Percentiles rank a stretch among this genome's conserved stretches.
phyloP scores from a whole-genome alignment of 2,329 filamentous ascomycete species.

The Pyrenochaeta sp. region DNA sequence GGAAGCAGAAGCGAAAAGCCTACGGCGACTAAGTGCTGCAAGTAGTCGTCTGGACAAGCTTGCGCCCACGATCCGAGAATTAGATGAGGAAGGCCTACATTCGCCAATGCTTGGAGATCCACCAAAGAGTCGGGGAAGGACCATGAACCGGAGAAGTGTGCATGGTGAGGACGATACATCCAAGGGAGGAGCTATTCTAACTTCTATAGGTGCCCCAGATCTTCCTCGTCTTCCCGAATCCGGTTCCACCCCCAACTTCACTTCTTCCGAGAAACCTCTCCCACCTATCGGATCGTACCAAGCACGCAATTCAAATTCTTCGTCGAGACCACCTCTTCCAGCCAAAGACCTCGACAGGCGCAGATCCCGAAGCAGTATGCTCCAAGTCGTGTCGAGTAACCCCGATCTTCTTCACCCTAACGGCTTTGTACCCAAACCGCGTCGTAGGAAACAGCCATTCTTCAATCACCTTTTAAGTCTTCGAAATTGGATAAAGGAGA shows the following conservation, averaged over 20 bases:
- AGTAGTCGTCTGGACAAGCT: constrained; percentile 86
- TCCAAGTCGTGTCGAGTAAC: constrained; percentile 81
- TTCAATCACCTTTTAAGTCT: constrained; percentile 71
- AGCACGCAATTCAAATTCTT: constrained; percentile 77
- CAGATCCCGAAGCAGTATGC: constrained; percentile 79
- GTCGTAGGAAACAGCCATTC: constrained; percentile 67
- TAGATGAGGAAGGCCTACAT: constrained; percentile 74
- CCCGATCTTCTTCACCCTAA: constrained; percentile 67
- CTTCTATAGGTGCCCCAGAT: constrained; percentile 64
- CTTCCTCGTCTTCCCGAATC: constrained; percentile 78
- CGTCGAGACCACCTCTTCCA: constrained; percentile 79
- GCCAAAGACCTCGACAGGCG: constrained; percentile 78
- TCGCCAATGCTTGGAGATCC: constrained; percentile 59
- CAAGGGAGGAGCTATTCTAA: constrained; percentile 38
- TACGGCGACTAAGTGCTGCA: constrained; percentile 84
- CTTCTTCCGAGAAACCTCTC: constrained; percentile 57
- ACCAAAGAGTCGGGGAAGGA: constrained; percentile 76
- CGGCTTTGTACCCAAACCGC: constrained; percentile 62
- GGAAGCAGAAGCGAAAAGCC: constrained; percentile 79
- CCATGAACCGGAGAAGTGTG: constrained; percentile 72
- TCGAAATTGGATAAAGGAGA: constrained; percentile 77
- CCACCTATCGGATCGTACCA: constrained; percentile 83
- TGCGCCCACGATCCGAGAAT: constrained; percentile 77
- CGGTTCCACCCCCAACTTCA: constrained; percentile 48
- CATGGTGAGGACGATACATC: constrained; percentile 38